Evolutionary conservation across 2,329 filamentous ascomycete species (phyloP).

Genomic region (Pleurostoma richardsiae): DNA sequence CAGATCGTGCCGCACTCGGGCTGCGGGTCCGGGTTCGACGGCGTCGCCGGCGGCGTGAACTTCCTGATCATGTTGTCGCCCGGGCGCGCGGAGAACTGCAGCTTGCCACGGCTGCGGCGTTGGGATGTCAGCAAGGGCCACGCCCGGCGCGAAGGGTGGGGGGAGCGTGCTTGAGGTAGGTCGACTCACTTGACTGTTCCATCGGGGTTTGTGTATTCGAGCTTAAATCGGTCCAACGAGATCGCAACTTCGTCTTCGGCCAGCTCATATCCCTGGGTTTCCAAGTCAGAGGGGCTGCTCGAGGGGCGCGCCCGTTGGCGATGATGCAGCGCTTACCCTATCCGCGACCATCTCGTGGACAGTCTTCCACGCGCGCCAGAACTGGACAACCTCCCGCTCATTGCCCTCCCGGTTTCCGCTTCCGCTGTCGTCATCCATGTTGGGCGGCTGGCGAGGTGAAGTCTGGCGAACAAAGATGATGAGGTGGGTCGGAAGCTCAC

Average conservation of each 20-base stretch:
- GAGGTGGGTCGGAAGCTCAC: too few relatives aligned
- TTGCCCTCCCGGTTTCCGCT: conserved; percentile 29
- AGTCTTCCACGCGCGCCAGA: conserved; percentile 93
- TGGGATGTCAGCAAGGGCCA: too few relatives aligned
- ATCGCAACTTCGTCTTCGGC: conserved; percentile 86
- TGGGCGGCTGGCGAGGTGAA: conserved; percentile 13
- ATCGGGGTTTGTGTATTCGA: conserved; percentile 65
- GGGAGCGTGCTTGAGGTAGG: not conserved
- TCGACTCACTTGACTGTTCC: conserved; percentile 68
- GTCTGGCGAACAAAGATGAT: not conserved
- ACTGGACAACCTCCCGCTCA: conserved; percentile 54
- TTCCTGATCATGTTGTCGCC: conserved; percentile 79
- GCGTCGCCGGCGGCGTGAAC: conserved; percentile 68
- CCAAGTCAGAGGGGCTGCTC: not conserved
- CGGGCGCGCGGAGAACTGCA: conserved; percentile 85
- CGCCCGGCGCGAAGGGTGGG: not conserved
- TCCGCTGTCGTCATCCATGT: conserved; percentile 35
- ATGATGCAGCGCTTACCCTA: conserved; percentile 54
- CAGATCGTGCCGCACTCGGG: conserved; percentile 83
- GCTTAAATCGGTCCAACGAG: conserved; percentile 74
- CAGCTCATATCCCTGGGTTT: conserved; percentile 84
- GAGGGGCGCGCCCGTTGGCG: conserved; percentile 4
- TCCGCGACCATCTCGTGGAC: conserved; percentile 93
- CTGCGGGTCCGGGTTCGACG: conserved; percentile 62
- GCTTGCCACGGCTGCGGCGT: conserved; percentile 63